Evolutionary conservation across 1,139 yeast species (phyloP).

Genomic region (Scheffersomyces insectosa): DNA sequence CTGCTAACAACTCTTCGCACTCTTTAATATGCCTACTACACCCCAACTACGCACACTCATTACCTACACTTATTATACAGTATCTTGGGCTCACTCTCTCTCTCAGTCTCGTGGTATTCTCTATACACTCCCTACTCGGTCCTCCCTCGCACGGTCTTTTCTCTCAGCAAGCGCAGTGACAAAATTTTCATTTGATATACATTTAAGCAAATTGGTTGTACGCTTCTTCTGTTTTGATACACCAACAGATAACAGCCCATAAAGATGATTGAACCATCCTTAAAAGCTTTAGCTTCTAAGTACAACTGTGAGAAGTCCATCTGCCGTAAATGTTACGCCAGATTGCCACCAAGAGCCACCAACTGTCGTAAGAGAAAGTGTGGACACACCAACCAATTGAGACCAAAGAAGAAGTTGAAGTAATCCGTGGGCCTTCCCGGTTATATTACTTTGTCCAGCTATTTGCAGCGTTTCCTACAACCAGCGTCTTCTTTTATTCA

Average conservation of each 20-base stretch:
- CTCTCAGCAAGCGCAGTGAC: too few relatives aligned
- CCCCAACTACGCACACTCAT: too few relatives aligned
- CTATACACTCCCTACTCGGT: too few relatives aligned
- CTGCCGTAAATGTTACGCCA: conserved; percentile 99
- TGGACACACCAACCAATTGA: conserved; percentile 99
- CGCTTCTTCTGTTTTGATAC: conserved; percentile 1
- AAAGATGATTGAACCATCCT: conserved; percentile 95
- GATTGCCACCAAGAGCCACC: conserved; percentile 99
- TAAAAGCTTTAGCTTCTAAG: conserved; percentile 98
- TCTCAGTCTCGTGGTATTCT: too few relatives aligned
- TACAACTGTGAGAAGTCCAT: conserved; percentile 99
- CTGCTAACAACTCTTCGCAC: too few relatives aligned
- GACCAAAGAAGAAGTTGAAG: conserved; percentile 99
- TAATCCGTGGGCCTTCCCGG: conserved; percentile 43
- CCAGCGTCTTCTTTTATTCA: too few relatives aligned
- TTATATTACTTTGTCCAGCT: too few relatives aligned
- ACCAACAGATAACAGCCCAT: conserved; percentile 10
- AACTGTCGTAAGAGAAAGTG: conserved; percentile 99
- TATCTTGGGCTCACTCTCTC: too few relatives aligned
- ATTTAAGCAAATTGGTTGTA: conserved; percentile 6
- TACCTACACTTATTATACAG: too few relatives aligned
- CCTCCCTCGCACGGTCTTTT: too few relatives aligned
- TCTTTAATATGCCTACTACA: too few relatives aligned
- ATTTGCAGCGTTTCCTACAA: too few relatives aligned
- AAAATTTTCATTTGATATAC: conserved; percentile 1